Percentiles rank a stretch among this genome's conserved stretches.
Evolutionary conservation across 2,329 filamentous ascomycete species (phyloP).

Genomic region (Chaetomiaceae sp.): DNA sequence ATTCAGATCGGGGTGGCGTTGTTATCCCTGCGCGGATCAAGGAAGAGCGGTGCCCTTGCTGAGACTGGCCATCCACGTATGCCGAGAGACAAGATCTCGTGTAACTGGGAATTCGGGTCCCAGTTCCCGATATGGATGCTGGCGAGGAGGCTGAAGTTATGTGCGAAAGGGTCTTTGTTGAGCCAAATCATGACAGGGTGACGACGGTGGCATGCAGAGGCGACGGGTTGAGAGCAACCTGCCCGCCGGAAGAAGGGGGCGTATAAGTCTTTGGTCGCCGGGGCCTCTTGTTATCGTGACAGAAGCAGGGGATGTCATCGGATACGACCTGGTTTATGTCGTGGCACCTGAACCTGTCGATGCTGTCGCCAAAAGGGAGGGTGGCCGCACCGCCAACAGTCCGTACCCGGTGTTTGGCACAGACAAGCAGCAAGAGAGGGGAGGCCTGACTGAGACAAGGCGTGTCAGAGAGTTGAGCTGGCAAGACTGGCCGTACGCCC

Average conservation of each 20-base stretch:
- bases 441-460: not conserved
- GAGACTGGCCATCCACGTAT: not conserved
- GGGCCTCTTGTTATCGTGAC: not conserved
- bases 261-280: constrained; percentile 13
- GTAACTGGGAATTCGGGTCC: constrained; percentile 20
- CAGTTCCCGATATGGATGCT: constrained; percentile 15
- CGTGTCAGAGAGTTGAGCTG: not conserved
- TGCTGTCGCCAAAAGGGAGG: constrained; percentile 9
- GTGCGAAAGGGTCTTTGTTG: not conserved
- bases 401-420: constrained; percentile 1
- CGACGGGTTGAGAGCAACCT: not conserved
- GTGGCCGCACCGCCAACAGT: constrained; percentile 5
- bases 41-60: constrained; percentile 8
- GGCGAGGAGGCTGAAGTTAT: constrained; percentile 3
- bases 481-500: not conserved
- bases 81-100: constrained; percentile 16
- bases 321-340: constrained; percentile 1
- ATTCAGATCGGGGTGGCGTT: constrained; percentile 21
- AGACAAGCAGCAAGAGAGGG: constrained; percentile 8
- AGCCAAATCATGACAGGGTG: not conserved
- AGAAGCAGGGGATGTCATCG: constrained; percentile 1
- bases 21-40: constrained; percentile 22
- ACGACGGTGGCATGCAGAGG: not conserved
- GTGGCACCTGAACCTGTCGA: constrained; percentile 11
- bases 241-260: not conserved